Conservation (phyloP, 306 rosid species). For the Medicago truncatula region DNA sequence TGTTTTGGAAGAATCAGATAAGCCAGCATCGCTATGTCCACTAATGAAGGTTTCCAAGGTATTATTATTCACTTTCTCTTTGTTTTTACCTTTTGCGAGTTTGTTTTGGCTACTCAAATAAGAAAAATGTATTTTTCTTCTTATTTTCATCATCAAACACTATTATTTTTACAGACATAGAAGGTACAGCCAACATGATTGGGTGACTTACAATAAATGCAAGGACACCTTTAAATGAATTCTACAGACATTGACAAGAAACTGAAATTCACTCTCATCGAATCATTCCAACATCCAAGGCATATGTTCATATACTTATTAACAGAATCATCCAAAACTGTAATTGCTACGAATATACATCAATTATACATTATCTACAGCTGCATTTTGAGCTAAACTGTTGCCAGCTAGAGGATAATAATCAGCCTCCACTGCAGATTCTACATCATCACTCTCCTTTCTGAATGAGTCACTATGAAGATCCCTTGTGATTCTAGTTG, state of each 20-base stretch:
- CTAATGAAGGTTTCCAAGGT: too few species aligned
- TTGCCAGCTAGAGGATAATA: conserved; percentile 25
- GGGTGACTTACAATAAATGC: background rate
- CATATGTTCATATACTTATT: background rate
- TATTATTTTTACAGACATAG: too few species aligned
- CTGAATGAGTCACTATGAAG: conserved; percentile 60
- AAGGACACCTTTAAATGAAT: background rate
- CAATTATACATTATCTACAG: conserved; percentile 11
- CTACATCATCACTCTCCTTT: conserved; percentile 50
- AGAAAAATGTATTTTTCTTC: too few species aligned
- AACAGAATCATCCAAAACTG: conserved; percentile 15
- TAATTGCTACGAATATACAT: background rate
- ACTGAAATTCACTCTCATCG: conserved; percentile 9
- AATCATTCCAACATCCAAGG: background rate
- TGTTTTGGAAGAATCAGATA: too few species aligned
- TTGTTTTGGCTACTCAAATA: too few species aligned
- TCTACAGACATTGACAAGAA: background rate
- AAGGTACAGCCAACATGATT: background rate
- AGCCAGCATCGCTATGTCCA: too few species aligned
- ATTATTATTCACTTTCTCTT: too few species aligned
- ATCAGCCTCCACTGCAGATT: conserved; percentile 46
- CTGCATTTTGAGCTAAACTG: background rate
- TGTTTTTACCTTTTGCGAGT: too few species aligned
- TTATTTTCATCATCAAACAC: too few species aligned
- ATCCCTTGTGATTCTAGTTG: conserved; percentile 63